Base-by-base conservation (phyloP, 2,329 filamentous ascomycete genomes). In the Ophiocordyceps robertsii region DNA sequence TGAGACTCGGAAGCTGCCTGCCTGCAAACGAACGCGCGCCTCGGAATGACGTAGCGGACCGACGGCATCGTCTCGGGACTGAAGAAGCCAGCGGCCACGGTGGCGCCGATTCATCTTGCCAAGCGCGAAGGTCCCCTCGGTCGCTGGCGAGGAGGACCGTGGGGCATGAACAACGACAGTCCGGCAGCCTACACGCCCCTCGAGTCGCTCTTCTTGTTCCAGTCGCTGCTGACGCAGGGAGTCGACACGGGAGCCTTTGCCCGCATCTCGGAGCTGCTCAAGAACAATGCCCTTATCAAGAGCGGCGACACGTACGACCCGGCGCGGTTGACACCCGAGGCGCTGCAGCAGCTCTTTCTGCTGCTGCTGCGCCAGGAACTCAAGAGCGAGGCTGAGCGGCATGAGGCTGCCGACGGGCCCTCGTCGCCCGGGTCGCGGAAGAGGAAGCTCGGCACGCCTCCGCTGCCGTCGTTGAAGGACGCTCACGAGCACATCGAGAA, bases 201-300 rank as follows among this genome's bases (percentile, higher is more conserved):
- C 69, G 88, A 94, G 73, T 84, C 82, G 57, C 73, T 93, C 47
- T 75, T 92, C 51, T 74, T 94, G 56, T 90, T 92, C 66, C 85
- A 90, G 64, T 82, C 81, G 47, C 73, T 93, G 49, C 73, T 79
- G 51, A 69, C 70, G 51, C 72, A 84, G 61, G 83, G 83, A 56
- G 68, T 79, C 50, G 73, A 78, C 50, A 67, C 77, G 41, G 61
- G 70, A 47, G 77, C 75, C 58, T 92, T 93, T 65, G 66, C 67
- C 54, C 72, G 71, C 51, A 84, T 92, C 48, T 88, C 87, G 45
- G 74, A 83, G 49, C 66, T 81, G 46, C 75, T 96, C 48, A 81
- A 75, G 62, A 78, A 72, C 55, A 88, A 93, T 59, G 68, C 75
- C 16, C 70, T 87, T 47, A 71, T 96, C 57, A 80, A 75, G 53